These are phyloP conservation scores for Lanmaoa rubissima DNA, from an alignment of 768 basidiomycete genomes.

Conservation along the genomic window DNA sequence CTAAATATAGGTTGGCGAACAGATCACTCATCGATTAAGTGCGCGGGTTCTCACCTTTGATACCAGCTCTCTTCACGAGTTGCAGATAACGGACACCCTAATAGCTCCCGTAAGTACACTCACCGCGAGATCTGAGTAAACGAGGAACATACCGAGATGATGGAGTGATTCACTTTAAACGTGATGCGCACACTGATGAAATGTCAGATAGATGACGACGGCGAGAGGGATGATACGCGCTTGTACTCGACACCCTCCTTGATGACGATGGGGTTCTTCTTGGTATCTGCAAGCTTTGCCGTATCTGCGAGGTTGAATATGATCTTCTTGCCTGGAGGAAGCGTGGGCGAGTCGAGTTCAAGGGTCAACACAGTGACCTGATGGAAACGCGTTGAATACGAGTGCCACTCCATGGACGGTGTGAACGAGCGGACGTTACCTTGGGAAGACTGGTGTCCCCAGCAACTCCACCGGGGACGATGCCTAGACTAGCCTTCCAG, in stretches of 20 bases:
- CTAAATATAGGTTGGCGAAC: conserved; percentile 4
- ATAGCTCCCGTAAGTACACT: conserved; percentile 22
- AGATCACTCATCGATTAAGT: background rate
- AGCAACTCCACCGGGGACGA: conserved; percentile 50
- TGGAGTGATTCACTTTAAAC: conserved; percentile 87
- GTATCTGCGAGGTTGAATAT: conserved; percentile 60
- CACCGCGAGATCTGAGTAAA: background rate
- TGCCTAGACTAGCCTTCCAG: conserved; percentile 94
- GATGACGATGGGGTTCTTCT: conserved; percentile 76
- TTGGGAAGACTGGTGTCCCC: conserved; percentile 56
- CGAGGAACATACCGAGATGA: conserved; percentile 63
- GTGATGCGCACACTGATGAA: conserved; percentile 65
- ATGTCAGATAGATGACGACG: conserved; percentile 2
- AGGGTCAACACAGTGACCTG: conserved; percentile 75
- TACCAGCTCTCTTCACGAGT: conserved; percentile 75
- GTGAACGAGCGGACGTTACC: conserved; percentile 38
- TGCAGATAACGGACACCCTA: conserved; percentile 87
- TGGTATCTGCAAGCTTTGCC: conserved; percentile 47
- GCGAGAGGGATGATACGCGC: conserved; percentile 36
- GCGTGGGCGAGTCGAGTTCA: conserved; percentile 75
- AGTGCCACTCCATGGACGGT: conserved; percentile 10
- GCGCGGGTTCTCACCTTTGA: conserved; percentile 54
- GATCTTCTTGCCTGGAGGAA: conserved; percentile 61
- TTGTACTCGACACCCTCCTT: conserved; percentile 90
- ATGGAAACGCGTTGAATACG: conserved; percentile 19